Conservation (phyloP, 805 yeast species). For the Saturnispora sanitii region DNA sequence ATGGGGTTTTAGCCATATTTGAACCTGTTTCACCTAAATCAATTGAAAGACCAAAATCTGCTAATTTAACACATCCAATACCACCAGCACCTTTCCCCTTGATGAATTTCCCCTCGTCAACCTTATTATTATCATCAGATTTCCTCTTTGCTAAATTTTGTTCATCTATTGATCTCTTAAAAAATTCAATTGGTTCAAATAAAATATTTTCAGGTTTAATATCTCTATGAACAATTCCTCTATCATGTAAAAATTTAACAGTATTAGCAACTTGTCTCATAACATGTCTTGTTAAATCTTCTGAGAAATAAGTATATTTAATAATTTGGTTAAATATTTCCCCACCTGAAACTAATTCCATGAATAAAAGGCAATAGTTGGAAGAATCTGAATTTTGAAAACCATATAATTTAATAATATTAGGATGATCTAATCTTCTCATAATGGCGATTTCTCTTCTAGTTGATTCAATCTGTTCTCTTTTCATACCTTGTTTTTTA, state of each 20-base stretch:
- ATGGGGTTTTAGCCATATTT: constrained; percentile 52
- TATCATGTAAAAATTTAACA: constrained; percentile 60
- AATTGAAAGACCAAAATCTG: constrained; percentile 64
- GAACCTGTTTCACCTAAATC: constrained; percentile 30
- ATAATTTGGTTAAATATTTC: constrained; percentile 76
- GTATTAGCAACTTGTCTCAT: constrained; percentile 63
- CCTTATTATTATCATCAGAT: constrained; percentile 49
- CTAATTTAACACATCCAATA: constrained; percentile 53
- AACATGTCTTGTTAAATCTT: constrained; percentile 61
- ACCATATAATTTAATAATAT: constrained; percentile 47
- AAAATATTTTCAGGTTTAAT: constrained; percentile 74
- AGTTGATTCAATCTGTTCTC: constrained; percentile 45
- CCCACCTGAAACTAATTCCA: constrained; percentile 69
- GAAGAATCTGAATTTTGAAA: constrained; percentile 39
- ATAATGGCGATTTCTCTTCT: constrained; percentile 66
- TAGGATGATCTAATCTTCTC: constrained; percentile 52
- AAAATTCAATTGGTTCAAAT: constrained; percentile 44
- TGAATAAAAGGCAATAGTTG: constrained; percentile 47
- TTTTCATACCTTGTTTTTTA: constrained; percentile 44
- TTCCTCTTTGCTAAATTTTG: constrained; percentile 35
- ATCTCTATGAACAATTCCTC: constrained; percentile 69
- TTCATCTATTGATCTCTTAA: constrained; percentile 33
- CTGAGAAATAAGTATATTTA: constrained; percentile 66
- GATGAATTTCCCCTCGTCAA: constrained; percentile 51
- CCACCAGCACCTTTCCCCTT: constrained; percentile 52